Evolutionary conservation across 2,329 filamentous ascomycete species (phyloP).

Genomic region (Fusarium solani-melongenae): DNA sequence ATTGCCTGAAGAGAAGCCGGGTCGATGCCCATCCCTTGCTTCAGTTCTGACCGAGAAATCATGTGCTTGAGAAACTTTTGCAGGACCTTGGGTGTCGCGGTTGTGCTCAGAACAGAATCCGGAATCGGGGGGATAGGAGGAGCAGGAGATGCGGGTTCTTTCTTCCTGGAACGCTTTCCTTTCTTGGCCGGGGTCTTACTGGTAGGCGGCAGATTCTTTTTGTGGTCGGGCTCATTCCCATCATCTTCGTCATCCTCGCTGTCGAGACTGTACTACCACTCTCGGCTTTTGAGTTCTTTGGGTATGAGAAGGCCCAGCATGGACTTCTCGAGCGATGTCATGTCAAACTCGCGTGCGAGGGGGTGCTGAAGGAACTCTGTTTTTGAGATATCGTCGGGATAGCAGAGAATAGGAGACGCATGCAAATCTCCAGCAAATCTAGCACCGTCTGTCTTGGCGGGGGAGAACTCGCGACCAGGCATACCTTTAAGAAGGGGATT

Average conservation of each 20-base stretch:
- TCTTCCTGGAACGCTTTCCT: background rate
- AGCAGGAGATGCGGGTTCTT: background rate
- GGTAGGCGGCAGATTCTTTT: slow-evolving; percentile 40
- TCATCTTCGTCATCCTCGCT: slow-evolving; percentile 46
- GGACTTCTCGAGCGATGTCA: slow-evolving; percentile 44
- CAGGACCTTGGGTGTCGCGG: slow-evolving; percentile 38
- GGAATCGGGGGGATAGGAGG: background rate
- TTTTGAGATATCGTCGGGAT: slow-evolving; percentile 49
- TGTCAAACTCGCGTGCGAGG: slow-evolving; percentile 45
- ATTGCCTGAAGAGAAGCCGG: background rate
- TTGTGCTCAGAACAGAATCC: background rate
- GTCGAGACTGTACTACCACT: slow-evolving; percentile 53
- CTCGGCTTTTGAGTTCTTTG: slow-evolving; percentile 47
- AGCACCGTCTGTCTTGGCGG: slow-evolving; percentile 52
- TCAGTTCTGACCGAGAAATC: slow-evolving; percentile 34
- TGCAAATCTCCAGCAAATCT: slow-evolving; percentile 47
- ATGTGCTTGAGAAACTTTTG: slow-evolving; percentile 45
- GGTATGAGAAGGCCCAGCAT: slow-evolving; percentile 50
- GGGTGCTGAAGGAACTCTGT: slow-evolving; percentile 52
- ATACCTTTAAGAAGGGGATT: slow-evolving; percentile 58
- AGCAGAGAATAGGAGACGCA: slow-evolving; percentile 46
- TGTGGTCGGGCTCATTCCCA: slow-evolving; percentile 18
- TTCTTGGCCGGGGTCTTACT: background rate
- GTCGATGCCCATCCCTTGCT: slow-evolving; percentile 2
- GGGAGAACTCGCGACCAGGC: slow-evolving; percentile 53